A percentile compares a stretch with the other conserved stretches of the same genome.
Conservation (phyloP, 306 rosid genomes). For the Mimosa bimucronata region DNA sequence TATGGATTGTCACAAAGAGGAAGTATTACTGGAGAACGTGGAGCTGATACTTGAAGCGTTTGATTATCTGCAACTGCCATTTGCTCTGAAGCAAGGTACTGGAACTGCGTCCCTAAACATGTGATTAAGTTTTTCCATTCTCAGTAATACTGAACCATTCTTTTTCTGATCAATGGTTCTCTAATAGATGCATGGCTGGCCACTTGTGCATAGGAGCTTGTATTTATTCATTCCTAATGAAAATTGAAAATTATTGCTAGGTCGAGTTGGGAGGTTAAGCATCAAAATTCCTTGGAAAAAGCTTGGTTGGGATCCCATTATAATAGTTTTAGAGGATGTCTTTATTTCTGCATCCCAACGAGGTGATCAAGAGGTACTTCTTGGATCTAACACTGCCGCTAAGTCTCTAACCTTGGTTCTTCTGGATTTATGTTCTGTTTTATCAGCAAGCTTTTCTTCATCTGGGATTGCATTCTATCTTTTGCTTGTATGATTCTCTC, state of each 20-base stretch:
- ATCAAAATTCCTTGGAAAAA: slow-evolving; percentile 97
- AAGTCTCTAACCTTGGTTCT: slow-evolving; percentile 9
- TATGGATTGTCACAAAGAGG: slow-evolving; percentile 57
- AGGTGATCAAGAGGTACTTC: slow-evolving; percentile 83
- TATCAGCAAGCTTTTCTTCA: neutral
- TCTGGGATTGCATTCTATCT: neutral
- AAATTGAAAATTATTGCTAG: slow-evolving; percentile 44
- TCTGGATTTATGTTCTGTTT: neutral
- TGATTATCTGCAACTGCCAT: slow-evolving; percentile 92
- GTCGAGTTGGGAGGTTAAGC: slow-evolving; percentile 92
- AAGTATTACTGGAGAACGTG: slow-evolving; percentile 87
- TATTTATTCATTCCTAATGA: slow-evolving; percentile 26
- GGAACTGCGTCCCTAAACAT: slow-evolving; percentile 24
- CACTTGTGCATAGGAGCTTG: slow-evolving; percentile 25
- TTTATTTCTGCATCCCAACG: slow-evolving; percentile 84
- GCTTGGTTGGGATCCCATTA: slow-evolving; percentile 93
- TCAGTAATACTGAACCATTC: slow-evolving; percentile 3
- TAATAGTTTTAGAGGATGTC: slow-evolving; percentile 77
- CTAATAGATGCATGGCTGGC: slow-evolving; percentile 25
- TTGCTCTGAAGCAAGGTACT: slow-evolving; percentile 88
- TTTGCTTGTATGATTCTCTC: neutral
- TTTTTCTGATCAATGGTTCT: slow-evolving; percentile 29
- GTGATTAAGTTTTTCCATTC: slow-evolving; percentile 7
- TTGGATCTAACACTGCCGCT: neutral
- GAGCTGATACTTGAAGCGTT: slow-evolving; percentile 94